phyloP scores from a whole-genome alignment of 139 green algal species.

The Astrephomene gubernaculifera region DNA sequence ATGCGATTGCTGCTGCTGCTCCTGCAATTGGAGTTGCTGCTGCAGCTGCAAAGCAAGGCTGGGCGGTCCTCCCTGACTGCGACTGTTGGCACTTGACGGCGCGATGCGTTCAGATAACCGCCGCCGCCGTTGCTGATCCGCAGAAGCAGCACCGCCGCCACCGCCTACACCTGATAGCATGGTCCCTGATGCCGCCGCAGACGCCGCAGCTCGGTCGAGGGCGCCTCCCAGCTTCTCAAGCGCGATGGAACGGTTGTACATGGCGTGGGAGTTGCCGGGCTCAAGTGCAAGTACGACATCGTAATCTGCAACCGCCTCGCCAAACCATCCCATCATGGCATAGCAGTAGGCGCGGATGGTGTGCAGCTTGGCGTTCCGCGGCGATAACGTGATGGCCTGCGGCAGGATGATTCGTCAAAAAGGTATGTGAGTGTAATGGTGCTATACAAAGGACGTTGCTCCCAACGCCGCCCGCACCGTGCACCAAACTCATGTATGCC shows the following conservation, averaged over 20 bases:
- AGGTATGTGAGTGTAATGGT: too few relatives aligned
- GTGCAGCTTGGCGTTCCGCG: constrained; percentile 22
- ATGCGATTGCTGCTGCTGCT: neutral
- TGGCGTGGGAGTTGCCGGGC: constrained; percentile 69
- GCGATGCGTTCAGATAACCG: too few relatives aligned
- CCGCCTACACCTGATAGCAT: too few relatives aligned
- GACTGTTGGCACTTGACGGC: too few relatives aligned
- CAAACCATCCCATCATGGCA: constrained; percentile 77
- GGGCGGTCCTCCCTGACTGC: too few relatives aligned
- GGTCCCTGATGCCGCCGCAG: neutral
- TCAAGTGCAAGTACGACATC: constrained; percentile 67
- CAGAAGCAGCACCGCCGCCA: too few relatives aligned
- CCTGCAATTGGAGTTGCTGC: neutral
- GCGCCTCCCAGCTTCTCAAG: constrained; percentile 41
- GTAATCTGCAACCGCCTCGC: constrained; percentile 77
- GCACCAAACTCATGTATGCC: too few relatives aligned
- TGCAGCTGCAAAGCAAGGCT: too few relatives aligned
- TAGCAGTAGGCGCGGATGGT: constrained; percentile 81
- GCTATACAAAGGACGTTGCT: too few relatives aligned
- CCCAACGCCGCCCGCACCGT: too few relatives aligned
- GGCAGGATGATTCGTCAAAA: too few relatives aligned
- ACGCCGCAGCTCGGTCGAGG: neutral
- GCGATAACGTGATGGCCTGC: constrained; percentile 25
- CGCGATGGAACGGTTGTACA: constrained; percentile 74
- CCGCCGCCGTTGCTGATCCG: too few relatives aligned